Evolutionary conservation across 2,329 filamentous ascomycete species (phyloP), one percentile per base, ranked within the genome.

Genomic region (Alternaria dauci): DNA sequence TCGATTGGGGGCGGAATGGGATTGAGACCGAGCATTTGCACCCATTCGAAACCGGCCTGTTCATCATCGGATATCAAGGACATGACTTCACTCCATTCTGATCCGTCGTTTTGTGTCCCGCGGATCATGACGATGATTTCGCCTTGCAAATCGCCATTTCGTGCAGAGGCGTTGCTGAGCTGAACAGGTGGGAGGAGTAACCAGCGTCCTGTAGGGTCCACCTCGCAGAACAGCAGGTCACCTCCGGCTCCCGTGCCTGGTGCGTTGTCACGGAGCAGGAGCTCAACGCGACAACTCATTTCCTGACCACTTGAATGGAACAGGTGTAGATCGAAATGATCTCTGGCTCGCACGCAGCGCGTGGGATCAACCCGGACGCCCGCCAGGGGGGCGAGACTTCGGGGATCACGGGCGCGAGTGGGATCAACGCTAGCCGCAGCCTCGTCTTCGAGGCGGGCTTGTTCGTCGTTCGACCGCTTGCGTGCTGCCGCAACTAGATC

Each of bases 101-200:
- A 79, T 23, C 83, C 82, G 47, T 83, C 82, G 8, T 84, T 86
- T 38, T 87, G 86, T 63, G 82, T 82, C 41, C 93, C 93, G 59
- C 93, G 88, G 55, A 97, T 85, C 94, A 98, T 97, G 60, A 96
- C 82, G 8, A 97, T 85, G 62, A 98, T 85, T 67, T 96, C 89
- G 28, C 88, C 86, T 53, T 86, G 83, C n/a, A 81, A 77, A 38
- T 93, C 89, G 12, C 93, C 93, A 61, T 85, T 88, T 39, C 94
- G 89, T 51, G 93, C 92, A 12, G 95, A 98, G 20, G 96, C 85
- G 61, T 87, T 85, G 36, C 85, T 83, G 65, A 88, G 84, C 18
- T 89, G 84, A n/a, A 97, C 84, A 1, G 95, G 94, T n/a, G 94
- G 91, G 72, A 99, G 97, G 0, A 99, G 85, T 5, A 99, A 85